Percentiles rank a stretch among this genome's conserved stretches.
Conservation (phyloP, 108 stramenopile species). For the Nannochloropsis gaditana region DNA sequence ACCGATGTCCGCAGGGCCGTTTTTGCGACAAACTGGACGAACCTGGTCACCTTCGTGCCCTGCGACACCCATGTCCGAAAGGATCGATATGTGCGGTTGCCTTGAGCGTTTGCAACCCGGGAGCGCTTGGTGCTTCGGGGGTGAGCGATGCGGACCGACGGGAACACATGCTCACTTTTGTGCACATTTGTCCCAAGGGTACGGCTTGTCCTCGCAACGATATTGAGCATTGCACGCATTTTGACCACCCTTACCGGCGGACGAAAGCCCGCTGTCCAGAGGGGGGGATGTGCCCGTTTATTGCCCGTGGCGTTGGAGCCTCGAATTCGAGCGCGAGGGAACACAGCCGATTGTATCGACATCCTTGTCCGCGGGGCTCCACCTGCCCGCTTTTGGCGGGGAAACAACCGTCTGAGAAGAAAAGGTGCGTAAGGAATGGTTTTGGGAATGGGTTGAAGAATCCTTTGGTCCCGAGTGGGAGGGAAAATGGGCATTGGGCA, state of each 20-base stretch:
- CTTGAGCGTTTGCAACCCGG: not conserved
- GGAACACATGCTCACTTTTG: slow-evolving; percentile 1
- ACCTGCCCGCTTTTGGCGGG: not conserved
- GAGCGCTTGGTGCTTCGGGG: not conserved
- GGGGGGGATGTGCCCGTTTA: not conserved
- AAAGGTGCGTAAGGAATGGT: not conserved
- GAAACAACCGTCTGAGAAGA: slow-evolving; percentile 14
- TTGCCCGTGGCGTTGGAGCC: not conserved
- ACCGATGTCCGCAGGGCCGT: not conserved
- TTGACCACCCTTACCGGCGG: not conserved
- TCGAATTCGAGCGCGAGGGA: not conserved
- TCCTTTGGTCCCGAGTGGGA: too few relatives aligned
- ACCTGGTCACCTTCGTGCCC: not conserved
- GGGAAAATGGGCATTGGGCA: too few relatives aligned
- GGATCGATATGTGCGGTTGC: not conserved
- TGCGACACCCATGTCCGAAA: not conserved
- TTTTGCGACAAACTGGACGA: slow-evolving; percentile 15
- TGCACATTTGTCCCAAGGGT: not conserved
- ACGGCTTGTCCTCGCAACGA: not conserved
- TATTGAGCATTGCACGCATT: slow-evolving; percentile 4
- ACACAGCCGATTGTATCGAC: slow-evolving; percentile 6
- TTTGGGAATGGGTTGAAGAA: too few relatives aligned
- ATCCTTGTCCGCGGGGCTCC: not conserved
- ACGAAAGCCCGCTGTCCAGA: not conserved
- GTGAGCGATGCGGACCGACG: not conserved